These are phyloP conservation scores for Boletellus sp. DNA, from an alignment of 1,284 basidiomycete species.

Conservation along the genomic window DNA sequence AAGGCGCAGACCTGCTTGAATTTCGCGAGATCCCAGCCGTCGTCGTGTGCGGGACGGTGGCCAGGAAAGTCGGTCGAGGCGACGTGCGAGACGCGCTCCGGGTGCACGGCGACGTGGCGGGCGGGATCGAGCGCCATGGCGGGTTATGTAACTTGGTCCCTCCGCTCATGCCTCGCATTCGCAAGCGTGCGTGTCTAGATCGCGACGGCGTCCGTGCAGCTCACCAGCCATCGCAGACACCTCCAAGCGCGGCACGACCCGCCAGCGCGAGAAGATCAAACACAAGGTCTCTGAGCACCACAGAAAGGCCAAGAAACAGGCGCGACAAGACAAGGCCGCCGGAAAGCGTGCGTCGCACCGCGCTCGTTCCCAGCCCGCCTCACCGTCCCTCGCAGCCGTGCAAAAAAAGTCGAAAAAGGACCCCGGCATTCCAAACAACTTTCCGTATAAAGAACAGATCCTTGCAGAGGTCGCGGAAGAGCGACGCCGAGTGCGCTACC, in stretches of 20 bases:
- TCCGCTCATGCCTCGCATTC: conserved; percentile 63
- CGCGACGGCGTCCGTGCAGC: background rate
- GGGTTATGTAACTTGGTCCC: conserved; percentile 20
- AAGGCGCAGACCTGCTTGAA: conserved; percentile 69
- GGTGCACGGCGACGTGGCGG: conserved; percentile 56
- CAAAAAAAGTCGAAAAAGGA: conserved; percentile 69
- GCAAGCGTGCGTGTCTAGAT: conserved; percentile 57
- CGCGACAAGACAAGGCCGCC: conserved; percentile 75
- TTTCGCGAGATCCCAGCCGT: conserved; percentile 74
- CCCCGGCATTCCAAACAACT: conserved; percentile 94
- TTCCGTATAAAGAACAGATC: conserved; percentile 96
- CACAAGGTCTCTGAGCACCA: conserved; percentile 77
- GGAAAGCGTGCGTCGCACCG: conserved; percentile 80
- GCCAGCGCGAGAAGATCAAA: conserved; percentile 74
- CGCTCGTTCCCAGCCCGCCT: background rate
- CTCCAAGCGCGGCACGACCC: conserved; percentile 72
- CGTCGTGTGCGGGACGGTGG: conserved; percentile 78
- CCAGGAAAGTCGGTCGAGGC: conserved; percentile 83
- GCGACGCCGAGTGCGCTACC: conserved; percentile 56
- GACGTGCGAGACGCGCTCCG: conserved; percentile 78
- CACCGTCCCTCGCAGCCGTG: conserved; percentile 13
- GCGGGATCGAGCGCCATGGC: conserved; percentile 30
- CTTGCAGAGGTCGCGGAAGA: conserved; percentile 86
- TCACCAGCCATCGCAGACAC: conserved; percentile 57
- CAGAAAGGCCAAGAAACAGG: conserved; percentile 75